phyloP scores from a whole-genome alignment of 2,329 filamentous ascomycete species.

The Fusarium sp. region DNA sequence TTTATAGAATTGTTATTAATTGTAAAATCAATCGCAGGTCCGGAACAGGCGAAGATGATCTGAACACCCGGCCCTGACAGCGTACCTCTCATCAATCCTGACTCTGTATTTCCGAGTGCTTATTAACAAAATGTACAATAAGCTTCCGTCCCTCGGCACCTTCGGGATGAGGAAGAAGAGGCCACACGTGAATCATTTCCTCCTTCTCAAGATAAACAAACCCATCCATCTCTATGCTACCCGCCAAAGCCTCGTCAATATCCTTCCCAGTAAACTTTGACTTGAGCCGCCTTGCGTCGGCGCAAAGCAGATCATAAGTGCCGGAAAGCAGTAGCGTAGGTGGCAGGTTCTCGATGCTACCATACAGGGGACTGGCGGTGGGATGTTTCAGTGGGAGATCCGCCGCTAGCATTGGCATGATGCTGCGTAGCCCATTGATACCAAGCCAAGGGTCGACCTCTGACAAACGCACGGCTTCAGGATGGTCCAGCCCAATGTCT shows the following conservation, averaged over 20 bases:
- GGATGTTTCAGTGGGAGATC: neutral
- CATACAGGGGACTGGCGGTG: constrained; percentile 4
- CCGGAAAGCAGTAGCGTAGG: neutral
- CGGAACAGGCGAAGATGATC: too few relatives aligned
- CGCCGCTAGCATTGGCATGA: neutral
- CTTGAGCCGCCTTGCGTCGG: constrained; percentile 5
- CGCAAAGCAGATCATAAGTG: neutral
- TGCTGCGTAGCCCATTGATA: neutral
- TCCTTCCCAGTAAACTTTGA: neutral
- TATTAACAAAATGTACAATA: constrained; percentile 4
- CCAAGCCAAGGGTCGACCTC: constrained; percentile 6
- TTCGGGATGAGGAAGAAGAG: constrained; percentile 3
- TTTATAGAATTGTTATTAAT: too few relatives aligned
- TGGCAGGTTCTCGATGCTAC: neutral
- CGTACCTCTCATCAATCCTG: too few relatives aligned
- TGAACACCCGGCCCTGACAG: too few relatives aligned
- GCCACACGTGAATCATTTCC: constrained; percentile 11
- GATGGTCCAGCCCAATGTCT: neutral
- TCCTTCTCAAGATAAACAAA: constrained; percentile 13
- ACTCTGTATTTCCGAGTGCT: neutral
- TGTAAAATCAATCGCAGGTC: too few relatives aligned
- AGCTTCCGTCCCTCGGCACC: constrained; percentile 2
- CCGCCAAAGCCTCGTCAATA: neutral
- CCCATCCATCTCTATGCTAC: neutral
- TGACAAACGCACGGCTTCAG: neutral